phyloP scores from a whole-genome alignment of 2,329 filamentous ascomycete genomes.

The Trichophyton mentagrophytes region DNA sequence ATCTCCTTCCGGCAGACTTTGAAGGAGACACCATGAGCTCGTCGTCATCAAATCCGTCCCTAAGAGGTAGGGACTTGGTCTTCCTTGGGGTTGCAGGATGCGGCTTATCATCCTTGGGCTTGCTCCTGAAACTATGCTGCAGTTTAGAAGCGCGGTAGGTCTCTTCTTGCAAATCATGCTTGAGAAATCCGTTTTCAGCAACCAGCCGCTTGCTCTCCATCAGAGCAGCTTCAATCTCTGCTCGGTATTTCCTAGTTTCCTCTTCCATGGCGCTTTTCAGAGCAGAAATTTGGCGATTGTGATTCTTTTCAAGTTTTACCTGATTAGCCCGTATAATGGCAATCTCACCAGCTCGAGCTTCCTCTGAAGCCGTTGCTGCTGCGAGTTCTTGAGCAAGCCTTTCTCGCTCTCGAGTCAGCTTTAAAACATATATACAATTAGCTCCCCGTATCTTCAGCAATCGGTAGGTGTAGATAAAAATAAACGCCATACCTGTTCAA shows the following conservation, averaged over 20 bases:
- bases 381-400: constrained; percentile 27
- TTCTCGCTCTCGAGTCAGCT: constrained; percentile 31
- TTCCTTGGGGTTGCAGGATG: constrained; percentile 40
- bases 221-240: constrained; percentile 41
- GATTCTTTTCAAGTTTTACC: constrained; percentile 39
- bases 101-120: constrained; percentile 23
- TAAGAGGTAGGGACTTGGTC: constrained; percentile 35
- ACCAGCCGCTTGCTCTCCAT: constrained; percentile 45
- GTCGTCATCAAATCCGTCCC: constrained; percentile 53
- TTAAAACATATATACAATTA: not conserved
- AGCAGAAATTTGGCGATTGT: constrained; percentile 40
- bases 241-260: constrained; percentile 40
- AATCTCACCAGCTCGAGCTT: constrained; percentile 47
- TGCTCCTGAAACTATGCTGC: constrained; percentile 24
- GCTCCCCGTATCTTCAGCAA: not conserved
- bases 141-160: constrained; percentile 35
- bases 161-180: constrained; percentile 48
- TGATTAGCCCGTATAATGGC: constrained; percentile 49
- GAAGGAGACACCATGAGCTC: constrained; percentile 47
- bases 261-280: constrained; percentile 44
- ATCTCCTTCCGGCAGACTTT: constrained; percentile 33
- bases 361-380: constrained; percentile 30
- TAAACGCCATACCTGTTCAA: constrained; percentile 10
- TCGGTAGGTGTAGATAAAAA: not conserved
- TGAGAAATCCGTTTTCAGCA: constrained; percentile 47